Evolutionary conservation across 306 rosid species (phyloP), one percentile per base, ranked within the genome.

Genomic region (Sechiopsis laciniata): DNA sequence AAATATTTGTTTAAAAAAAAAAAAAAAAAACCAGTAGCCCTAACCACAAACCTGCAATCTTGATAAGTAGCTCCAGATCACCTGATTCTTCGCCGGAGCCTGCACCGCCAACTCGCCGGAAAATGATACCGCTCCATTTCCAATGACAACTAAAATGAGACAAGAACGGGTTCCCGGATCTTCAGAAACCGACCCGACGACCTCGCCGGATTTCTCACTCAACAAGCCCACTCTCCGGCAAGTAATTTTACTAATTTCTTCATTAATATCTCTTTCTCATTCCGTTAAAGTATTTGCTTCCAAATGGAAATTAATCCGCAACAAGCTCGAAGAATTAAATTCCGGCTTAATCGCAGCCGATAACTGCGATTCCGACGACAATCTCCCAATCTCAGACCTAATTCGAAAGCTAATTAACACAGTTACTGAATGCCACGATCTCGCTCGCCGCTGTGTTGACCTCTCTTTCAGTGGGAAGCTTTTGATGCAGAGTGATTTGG

Each of bases 401-500:
- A 19, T 85, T 17, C 79, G 83, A 14, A 72, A 78, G 16, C 57
- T 83, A 7, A 20, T 80, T 19, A 37, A 5, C 7, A 83, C 96
- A n/a, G 72, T 74, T 26, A 80, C 79, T 37, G 91, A 91, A 75
- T 87, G 89, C 77, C 73, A 81, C 77, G 89, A 85, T 52, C 87
- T 87, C 35, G 94, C 90, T 22, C 85, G 84, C n/a, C 97, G 90
- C 11, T 91, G 97, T 62, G 80, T 85, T 58, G 92, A 89, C 66
- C 83, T 89, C 12, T 88, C 97, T 0, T 91, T 83, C 78, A 84
- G 92, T 46, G 97, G 97, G 68, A 91, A 91, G 92, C 94, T 91
- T 14, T 78, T 91, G 82, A 91, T 91, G 97, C 97, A 89, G 83
- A 89, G 96, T 79, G 97, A 91, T 74, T 84, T 91, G 84, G 93